Conservation (phyloP, 2,329 filamentous ascomycete genomes). For the Annulohypoxylon truncatum region DNA sequence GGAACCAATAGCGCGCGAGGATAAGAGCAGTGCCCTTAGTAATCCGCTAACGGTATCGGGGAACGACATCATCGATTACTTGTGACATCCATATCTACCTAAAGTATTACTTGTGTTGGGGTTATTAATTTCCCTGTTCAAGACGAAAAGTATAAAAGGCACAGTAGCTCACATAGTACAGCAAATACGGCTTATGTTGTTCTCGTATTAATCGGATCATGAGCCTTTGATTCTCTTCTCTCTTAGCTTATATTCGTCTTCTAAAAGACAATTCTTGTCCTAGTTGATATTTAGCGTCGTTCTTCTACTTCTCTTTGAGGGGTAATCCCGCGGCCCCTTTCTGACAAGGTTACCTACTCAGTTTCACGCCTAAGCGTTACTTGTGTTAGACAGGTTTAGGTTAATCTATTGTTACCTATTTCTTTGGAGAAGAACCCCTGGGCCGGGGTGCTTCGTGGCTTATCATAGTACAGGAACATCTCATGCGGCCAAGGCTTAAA, state of each 20-base stretch:
- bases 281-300: constrained; percentile 6
- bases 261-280: neutral
- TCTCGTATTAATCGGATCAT: neutral
- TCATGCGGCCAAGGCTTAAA: constrained; percentile 9
- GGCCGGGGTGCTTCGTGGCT: neutral
- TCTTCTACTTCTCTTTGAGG: constrained; percentile 2
- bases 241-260: neutral
- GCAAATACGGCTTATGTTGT: neutral
- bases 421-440: neutral
- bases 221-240: neutral
- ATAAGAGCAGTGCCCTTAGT: constrained; percentile 48
- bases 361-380: constrained; percentile 3
- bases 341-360: neutral
- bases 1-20: constrained; percentile 29
- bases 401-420: neutral
- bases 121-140: neutral
- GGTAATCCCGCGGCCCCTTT: constrained; percentile 5
- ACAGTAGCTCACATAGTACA: neutral
- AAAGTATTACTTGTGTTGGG: neutral
- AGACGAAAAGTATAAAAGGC: neutral
- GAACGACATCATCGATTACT: constrained; percentile 36
- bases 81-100: too few species aligned
- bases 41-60: constrained; percentile 48
- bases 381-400: neutral
- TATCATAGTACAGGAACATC: neutral